Base-by-base conservation (phyloP, 108 stramenopile species). In the Nitzschia sp. region DNA sequence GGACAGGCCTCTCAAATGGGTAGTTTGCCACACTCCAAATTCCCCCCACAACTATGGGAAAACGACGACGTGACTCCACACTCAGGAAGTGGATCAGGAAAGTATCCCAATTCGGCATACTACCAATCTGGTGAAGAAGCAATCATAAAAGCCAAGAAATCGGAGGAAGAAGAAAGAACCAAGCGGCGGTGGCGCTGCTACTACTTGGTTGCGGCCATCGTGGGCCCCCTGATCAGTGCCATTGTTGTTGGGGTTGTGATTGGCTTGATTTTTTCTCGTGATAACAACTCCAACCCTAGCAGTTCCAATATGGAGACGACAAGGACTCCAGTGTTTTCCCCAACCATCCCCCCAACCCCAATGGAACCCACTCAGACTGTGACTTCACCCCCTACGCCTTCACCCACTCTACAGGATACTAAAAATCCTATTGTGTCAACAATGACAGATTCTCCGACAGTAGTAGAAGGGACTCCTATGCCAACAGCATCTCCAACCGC, bases 1-100 rank as follows among this genome's bases (percentile, higher is more conserved):
- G 46, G 46, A 17, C n/a, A 17, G 6, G 2, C n/a, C 14, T 17
- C n/a, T 6, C 14, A 25, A 3, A 8, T 3, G 11, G 53, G 25
- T 14, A 55, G 53, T 55, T 55, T 55, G 21, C 53, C 53, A 12
- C 53, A 55, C 21, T 55, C 53, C 21, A 55, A 55, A 55, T 54
- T 54, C 2, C 22, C 22, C 12, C 53, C 24, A 12, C 22, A 54
- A 21, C 21, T 25, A 54, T 12, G 15, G 53, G 53, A 21, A 3
- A 19, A 50, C 48, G 53, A 54, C 3, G 24, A 54, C 8, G 53
- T 1, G 22, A 54, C 53, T 12, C 53, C 53, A 2, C 12, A 20
- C 19, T 7, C 53, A 3, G 53, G 21, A 21, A 22, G 11, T 20
- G 22, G 11, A 12, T 20, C 53, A 15, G 21, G 19, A 3, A 15